Conservation (phyloP, 1,139 yeast species). For the Ogataea hybrid region DNA sequence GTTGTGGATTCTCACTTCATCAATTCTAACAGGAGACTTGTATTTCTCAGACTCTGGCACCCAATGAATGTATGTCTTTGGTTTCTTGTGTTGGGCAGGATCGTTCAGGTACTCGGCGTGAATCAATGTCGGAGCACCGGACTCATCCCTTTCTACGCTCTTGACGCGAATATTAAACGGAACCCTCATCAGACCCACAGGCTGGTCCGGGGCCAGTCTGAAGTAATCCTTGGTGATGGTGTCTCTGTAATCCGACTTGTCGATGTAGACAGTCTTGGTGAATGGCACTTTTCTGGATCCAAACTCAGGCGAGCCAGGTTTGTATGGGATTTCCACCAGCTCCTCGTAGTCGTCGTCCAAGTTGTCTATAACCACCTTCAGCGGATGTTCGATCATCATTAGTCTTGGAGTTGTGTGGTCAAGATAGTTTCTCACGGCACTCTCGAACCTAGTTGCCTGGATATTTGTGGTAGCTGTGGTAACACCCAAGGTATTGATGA, state of each 20-base stretch:
- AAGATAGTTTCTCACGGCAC: slow-evolving; percentile 80
- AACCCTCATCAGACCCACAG: slow-evolving; percentile 94
- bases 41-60: slow-evolving; percentile 67
- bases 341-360: slow-evolving; percentile 73
- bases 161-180: slow-evolving; percentile 80
- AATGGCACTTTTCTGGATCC: slow-evolving; percentile 80
- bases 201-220: slow-evolving; percentile 90
- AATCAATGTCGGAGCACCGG: slow-evolving; percentile 66
- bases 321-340: slow-evolving; percentile 76
- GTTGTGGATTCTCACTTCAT: slow-evolving; percentile 84
- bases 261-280: slow-evolving; percentile 76
- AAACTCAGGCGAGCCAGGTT: slow-evolving; percentile 71
- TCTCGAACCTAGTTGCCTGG: slow-evolving; percentile 86
- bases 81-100: slow-evolving; percentile 54
- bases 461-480: slow-evolving; percentile 92
- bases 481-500: slow-evolving; percentile 94
- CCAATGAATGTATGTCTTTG: slow-evolving; percentile 98
- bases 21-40: slow-evolving; percentile 58
- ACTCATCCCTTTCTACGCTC: slow-evolving; percentile 57
- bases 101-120: slow-evolving; percentile 81
- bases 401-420: slow-evolving; percentile 93
- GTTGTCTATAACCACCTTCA: slow-evolving; percentile 80
- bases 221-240: slow-evolving; percentile 64
- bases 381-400: slow-evolving; percentile 89
- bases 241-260: slow-evolving; percentile 82